Percentiles rank a stretch among this genome's conserved stretches.
Conservation (phyloP, 1,284 basidiomycete species). For the Rhodotorula mucilaginosa region DNA sequence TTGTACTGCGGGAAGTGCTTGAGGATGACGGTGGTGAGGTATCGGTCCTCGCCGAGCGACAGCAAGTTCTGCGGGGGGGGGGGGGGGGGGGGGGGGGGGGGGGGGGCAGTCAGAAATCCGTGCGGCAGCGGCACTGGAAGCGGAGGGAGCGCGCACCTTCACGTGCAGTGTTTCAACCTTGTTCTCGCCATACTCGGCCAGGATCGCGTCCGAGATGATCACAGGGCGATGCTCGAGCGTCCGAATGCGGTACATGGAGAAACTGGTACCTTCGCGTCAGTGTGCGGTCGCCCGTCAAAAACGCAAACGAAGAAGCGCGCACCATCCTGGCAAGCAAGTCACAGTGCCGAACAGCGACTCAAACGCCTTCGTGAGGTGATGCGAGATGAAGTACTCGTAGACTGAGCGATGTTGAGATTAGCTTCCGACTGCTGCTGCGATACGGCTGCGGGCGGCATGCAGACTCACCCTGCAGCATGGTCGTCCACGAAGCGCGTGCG, state of each 20-base stretch:
- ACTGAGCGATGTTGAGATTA: conserved; percentile 51
- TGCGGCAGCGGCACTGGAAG: background rate
- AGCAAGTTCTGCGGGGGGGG: conserved; percentile 66
- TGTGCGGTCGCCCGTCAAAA: background rate
- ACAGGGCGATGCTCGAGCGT: conserved; percentile 72
- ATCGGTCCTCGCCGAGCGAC: conserved; percentile 97
- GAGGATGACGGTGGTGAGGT: conserved; percentile 88
- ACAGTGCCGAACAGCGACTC: conserved; percentile 95
- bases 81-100: background rate
- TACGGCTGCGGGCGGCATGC: too few relatives aligned
- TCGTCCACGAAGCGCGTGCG: conserved; percentile 88
- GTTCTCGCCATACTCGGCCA: conserved; percentile 92
- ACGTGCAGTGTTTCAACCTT: conserved; percentile 95
- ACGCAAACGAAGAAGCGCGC: background rate
- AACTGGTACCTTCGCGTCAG: conserved; percentile 60
- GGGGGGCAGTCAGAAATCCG: conserved; percentile 1
- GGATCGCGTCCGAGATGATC: conserved; percentile 71
- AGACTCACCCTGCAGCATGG: conserved; percentile 85
- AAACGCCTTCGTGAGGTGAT: conserved; percentile 97
- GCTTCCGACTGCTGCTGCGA: too few relatives aligned
- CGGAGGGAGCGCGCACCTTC: conserved; percentile 54
- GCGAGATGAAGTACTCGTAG: conserved; percentile 97
- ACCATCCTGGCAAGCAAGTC: conserved; percentile 81
- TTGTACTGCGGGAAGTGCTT: conserved; percentile 91
- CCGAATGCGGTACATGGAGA: conserved; percentile 87